These are phyloP conservation scores for Sergeia podlipaevii DNA, from an alignment of 208 protist species.

Conservation along the genomic window DNA sequence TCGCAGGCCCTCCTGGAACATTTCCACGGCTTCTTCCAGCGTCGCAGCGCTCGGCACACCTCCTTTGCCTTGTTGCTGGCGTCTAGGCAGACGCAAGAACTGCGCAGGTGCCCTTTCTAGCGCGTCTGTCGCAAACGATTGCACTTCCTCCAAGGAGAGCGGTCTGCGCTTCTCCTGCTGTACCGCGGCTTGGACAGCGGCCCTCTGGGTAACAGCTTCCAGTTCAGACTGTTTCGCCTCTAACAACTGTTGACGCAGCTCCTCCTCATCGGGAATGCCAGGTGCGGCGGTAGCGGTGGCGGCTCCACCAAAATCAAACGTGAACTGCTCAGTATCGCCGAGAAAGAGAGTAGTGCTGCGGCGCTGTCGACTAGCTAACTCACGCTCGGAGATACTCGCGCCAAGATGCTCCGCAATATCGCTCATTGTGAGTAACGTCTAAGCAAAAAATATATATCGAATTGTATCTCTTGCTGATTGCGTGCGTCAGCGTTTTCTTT, in stretches of 20 bases:
- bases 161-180: too few relatives aligned
- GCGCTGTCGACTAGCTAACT: not conserved
- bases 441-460: too few relatives aligned
- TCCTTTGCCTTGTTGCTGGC: not conserved
- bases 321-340: conserved; percentile 63
- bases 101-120: not conserved
- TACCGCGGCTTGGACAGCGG: too few relatives aligned
- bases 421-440: too few relatives aligned
- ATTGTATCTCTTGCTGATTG: too few relatives aligned
- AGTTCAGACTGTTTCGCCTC: too few relatives aligned
- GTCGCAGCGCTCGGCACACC: conserved; percentile 10
- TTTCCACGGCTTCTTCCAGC: conserved; percentile 32
- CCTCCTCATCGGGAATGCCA: too few relatives aligned
- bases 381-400: not conserved
- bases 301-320: conserved; percentile 74
- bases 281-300: too few relatives aligned
- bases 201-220: too few relatives aligned
- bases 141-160: conserved; percentile 23
- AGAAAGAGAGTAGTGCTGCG: conserved; percentile 59
- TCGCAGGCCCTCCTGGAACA: conserved; percentile 52
- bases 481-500: too few relatives aligned
- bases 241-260: too few relatives aligned
- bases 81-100: not conserved
- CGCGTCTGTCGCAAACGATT: not conserved
- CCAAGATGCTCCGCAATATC: too few relatives aligned